phyloP scores from a whole-genome alignment of 805 yeast species.

The Candida suzukii region DNA sequence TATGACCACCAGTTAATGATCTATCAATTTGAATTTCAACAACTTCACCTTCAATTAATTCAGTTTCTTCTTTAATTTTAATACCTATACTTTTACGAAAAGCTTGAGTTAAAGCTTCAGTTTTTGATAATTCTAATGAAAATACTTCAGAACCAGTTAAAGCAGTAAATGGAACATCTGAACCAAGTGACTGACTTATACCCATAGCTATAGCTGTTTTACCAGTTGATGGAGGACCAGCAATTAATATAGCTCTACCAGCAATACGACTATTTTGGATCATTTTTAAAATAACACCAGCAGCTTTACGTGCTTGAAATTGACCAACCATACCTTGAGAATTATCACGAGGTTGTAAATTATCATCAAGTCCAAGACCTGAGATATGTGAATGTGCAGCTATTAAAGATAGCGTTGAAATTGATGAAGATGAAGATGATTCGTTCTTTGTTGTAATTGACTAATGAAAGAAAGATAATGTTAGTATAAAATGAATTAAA shows the following conservation, averaged over 20 bases:
- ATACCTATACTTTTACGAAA: conserved; percentile 95
- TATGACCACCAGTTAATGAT: conserved; percentile 93
- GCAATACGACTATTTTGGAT: conserved; percentile 92
- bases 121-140: conserved; percentile 86
- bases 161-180: conserved; percentile 90
- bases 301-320: conserved; percentile 88
- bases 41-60: conserved; percentile 97
- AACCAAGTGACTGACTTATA: conserved; percentile 60
- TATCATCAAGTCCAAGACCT: conserved; percentile 94
- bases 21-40: conserved; percentile 94
- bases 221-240: conserved; percentile 99
- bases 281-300: conserved; percentile 89
- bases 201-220: conserved; percentile 99
- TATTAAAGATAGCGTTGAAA: not conserved
- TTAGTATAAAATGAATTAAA: not conserved
- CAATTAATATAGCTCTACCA: conserved; percentile 90
- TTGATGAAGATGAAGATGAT: too few species aligned
- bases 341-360: conserved; percentile 71
- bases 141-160: conserved; percentile 92
- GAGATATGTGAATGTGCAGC: conserved; percentile 99
- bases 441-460: not conserved
- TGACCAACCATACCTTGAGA: conserved; percentile 98
- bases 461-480: not conserved
- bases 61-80: conserved; percentile 93
- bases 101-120: conserved; percentile 94